Base-by-base conservation (phyloP, 2,329 filamentous ascomycete genomes). In the Achaetomium macrosporum region DNA sequence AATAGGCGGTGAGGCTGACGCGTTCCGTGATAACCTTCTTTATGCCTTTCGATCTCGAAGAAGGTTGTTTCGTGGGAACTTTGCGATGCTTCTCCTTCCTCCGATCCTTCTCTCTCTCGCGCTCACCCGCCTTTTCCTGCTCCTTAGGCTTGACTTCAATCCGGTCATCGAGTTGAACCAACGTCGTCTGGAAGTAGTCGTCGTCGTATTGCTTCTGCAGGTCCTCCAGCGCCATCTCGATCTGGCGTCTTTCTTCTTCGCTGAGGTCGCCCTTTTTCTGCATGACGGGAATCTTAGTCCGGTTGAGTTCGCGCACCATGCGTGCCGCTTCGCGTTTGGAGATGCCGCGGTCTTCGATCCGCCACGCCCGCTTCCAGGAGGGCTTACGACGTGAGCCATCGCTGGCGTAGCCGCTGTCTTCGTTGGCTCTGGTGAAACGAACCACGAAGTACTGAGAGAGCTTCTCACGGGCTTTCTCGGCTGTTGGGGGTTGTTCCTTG, bases 141-240 rank as follows among this genome's bases (percentile, higher is more conserved):
- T 46, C 61, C 49, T 62, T 68, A 4, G 20, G 12, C 33, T 53
- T 62, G 36, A 61, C 59, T 48, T 62, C 68, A 16, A 69, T 59
- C 50, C 70, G 65, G 25, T 69, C 69, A 36, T 77, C 71, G 7
- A 79, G 62, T 60, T 79, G 76, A 13, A 65, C 71, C 5, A 79
- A 62, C 15, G 65, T 64, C 54, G 72, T 73, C 25, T 67, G 60
- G 52, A 66, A 78, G 6, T 69, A 68, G 2, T 41, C 50, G 36
- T 77, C 73, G 2, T 77, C 73, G 5, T 37, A 36, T 2, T 49
- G 36, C 11, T 66, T 35, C 15, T 66, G 61, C 10, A 78, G 64
- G 1, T 66, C 58, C 7, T 68, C 60, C 35, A 70, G 66, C 0
- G 69, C 68, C 11, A 47, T 56, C 49, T 76, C 72, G 9, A 79